phyloP scores from a whole-genome alignment of 2,329 filamentous ascomycete species.

The Nothophaeocryptopus gaeumannii region DNA sequence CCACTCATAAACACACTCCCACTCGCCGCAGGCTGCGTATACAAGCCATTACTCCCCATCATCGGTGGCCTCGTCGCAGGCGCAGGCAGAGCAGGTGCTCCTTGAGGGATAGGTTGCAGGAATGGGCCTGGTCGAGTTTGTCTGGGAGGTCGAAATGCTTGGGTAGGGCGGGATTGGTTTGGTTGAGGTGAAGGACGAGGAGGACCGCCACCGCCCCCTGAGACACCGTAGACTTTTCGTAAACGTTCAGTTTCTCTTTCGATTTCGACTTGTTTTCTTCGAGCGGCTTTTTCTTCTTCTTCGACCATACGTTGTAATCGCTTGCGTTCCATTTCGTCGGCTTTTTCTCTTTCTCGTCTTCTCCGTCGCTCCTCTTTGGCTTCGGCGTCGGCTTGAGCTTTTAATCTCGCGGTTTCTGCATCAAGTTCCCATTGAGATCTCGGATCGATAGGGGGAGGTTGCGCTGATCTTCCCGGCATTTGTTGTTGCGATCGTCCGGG shows the following conservation, averaged over 20 bases:
- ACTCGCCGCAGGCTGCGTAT: constrained; percentile 31
- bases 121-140: constrained; percentile 6
- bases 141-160: constrained; percentile 3
- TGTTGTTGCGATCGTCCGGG: constrained; percentile 17
- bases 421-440: constrained; percentile 53
- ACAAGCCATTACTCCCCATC: constrained; percentile 27
- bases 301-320: constrained; percentile 55
- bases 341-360: constrained; percentile 56
- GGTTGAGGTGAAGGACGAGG: constrained; percentile 2
- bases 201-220: constrained; percentile 18
- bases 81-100: constrained; percentile 4
- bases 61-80: constrained; percentile 17
- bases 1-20: constrained; percentile 35
- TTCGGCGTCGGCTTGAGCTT: constrained; percentile 43
- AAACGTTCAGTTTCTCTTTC: constrained; percentile 77
- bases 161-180: no score
- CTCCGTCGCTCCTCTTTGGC: constrained; percentile 46
- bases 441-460: constrained; percentile 46
- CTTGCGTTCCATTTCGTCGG: constrained; percentile 56
- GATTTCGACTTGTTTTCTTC: constrained; percentile 49
- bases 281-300: constrained; percentile 59
- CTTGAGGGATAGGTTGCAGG: constrained; percentile 20
- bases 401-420: constrained; percentile 48
- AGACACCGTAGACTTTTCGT: constrained; percentile 63
- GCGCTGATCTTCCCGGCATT: constrained; percentile 7